A percentile compares a stretch with the other conserved stretches of the same genome.
Conservation (phyloP, 768 basidiomycete species). For the Epithele typhae region DNA sequence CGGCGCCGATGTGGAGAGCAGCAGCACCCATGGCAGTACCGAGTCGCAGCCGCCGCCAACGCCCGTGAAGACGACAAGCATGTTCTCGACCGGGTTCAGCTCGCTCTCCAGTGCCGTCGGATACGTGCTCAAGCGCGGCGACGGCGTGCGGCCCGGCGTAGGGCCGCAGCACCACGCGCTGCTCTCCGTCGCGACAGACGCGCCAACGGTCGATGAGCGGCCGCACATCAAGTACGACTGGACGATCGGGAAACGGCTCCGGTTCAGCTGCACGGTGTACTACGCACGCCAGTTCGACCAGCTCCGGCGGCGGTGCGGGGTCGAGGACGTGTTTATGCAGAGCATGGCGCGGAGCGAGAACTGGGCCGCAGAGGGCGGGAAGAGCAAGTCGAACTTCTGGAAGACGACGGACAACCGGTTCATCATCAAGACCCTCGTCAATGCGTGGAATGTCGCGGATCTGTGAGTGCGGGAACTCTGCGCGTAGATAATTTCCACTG, state of each 20-base stretch:
- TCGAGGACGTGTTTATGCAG: constrained; percentile 52
- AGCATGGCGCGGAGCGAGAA: constrained; percentile 56
- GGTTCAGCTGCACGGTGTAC: constrained; percentile 79
- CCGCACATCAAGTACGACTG: constrained; percentile 85
- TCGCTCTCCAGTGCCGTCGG: constrained; percentile 58
- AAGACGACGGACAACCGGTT: constrained; percentile 74
- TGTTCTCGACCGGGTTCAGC: constrained; percentile 39
- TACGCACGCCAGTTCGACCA: constrained; percentile 78
- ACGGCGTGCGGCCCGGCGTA: constrained; percentile 24
- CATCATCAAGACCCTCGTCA: constrained; percentile 82
- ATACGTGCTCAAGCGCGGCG: constrained; percentile 42
- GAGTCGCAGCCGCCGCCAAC: constrained; percentile 2
- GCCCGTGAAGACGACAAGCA: constrained; percentile 4
- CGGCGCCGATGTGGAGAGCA: constrained; percentile 1
- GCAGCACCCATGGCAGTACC: not conserved
- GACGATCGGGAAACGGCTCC: constrained; percentile 68
- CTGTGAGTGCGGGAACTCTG: constrained; percentile 42
- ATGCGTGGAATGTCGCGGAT: constrained; percentile 85
- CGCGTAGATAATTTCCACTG: no score
- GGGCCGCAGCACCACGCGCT: constrained; percentile 47
- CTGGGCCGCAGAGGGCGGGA: constrained; percentile 78
- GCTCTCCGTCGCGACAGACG: constrained; percentile 23
- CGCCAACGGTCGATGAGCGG: constrained; percentile 51
- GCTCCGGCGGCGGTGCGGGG: constrained; percentile 60
- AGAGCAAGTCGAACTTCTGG: constrained; percentile 80